Conservation (phyloP, 2,329 filamentous ascomycete genomes). For the Arthroderma sp. region DNA sequence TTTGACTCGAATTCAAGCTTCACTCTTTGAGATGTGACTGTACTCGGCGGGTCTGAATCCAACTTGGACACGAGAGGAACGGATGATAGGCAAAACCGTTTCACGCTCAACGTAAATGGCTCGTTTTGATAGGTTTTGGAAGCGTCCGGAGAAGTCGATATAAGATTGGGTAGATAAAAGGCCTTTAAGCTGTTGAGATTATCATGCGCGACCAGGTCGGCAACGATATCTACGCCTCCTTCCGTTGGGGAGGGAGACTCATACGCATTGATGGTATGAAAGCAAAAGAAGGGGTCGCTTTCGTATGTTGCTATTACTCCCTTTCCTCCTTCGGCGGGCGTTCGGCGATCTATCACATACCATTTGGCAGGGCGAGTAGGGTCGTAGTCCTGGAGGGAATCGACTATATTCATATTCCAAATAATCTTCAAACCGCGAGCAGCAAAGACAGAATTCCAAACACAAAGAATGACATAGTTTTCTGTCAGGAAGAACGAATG, state of each 20-base stretch:
- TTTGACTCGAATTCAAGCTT: slow-evolving; percentile 18
- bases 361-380: slow-evolving; percentile 45
- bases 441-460: slow-evolving; percentile 53
- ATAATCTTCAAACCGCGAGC: slow-evolving; percentile 47
- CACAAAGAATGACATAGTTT: slow-evolving; percentile 57
- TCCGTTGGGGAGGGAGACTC: slow-evolving; percentile 40
- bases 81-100: slow-evolving; percentile 26
- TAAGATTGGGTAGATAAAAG: slow-evolving; percentile 58
- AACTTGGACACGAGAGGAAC: slow-evolving; percentile 13
- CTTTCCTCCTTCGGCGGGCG: slow-evolving; percentile 30
- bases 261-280: slow-evolving; percentile 67
- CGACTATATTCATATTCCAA: slow-evolving; percentile 54
- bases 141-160: slow-evolving; percentile 41
- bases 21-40: not conserved
- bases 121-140: slow-evolving; percentile 15
- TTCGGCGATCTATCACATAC: slow-evolving; percentile 57
- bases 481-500: slow-evolving; percentile 67
- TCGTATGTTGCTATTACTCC: slow-evolving; percentile 59
- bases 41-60: slow-evolving; percentile 2
- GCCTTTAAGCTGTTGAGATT: slow-evolving; percentile 51
- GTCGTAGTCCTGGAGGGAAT: slow-evolving; percentile 54
- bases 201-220: slow-evolving; percentile 53
- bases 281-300: slow-evolving; percentile 58
- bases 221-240: slow-evolving; percentile 41
- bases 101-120: slow-evolving; percentile 11